phyloP scores from a whole-genome alignment of 2,329 filamentous ascomycete species.

The Paraphaeosphaeria minitans region DNA sequence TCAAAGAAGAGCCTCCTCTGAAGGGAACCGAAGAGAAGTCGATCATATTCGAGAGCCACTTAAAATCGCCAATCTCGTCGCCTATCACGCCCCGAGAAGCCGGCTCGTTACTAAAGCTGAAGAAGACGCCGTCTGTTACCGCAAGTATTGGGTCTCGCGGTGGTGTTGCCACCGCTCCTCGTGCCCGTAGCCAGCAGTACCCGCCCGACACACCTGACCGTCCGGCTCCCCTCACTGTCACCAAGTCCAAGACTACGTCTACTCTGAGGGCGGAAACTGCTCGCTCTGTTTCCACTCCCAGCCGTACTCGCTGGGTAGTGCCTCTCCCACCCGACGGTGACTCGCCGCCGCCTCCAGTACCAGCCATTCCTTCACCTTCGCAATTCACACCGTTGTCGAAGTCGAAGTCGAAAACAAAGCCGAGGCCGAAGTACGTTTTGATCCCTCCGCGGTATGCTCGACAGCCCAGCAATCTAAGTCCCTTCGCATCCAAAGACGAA shows the following conservation, averaged over 20 bases:
- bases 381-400: no score
- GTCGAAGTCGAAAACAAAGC: no score
- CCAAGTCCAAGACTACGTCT: conserved; percentile 15
- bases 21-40: not conserved
- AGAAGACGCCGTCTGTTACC: not conserved
- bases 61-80: not conserved
- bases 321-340: not conserved
- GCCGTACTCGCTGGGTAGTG: not conserved
- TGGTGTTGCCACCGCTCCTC: not conserved
- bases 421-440: not conserved
- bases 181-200: not conserved
- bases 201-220: conserved; percentile 30
- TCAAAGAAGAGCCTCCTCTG: not conserved
- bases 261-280: conserved; percentile 2
- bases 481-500: not conserved
- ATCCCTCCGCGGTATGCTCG: not conserved
- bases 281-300: conserved; percentile 22
- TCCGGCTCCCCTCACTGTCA: conserved; percentile 29
- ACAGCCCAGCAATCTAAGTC: not conserved
- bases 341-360: not conserved
- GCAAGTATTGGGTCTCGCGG: not conserved
- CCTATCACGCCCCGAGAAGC: not conserved
- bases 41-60: not conserved
- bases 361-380: not conserved
- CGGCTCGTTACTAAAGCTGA: not conserved